phyloP scores from a whole-genome alignment of 2,329 filamentous ascomycete species.

The Hypoxylon sp. region DNA sequence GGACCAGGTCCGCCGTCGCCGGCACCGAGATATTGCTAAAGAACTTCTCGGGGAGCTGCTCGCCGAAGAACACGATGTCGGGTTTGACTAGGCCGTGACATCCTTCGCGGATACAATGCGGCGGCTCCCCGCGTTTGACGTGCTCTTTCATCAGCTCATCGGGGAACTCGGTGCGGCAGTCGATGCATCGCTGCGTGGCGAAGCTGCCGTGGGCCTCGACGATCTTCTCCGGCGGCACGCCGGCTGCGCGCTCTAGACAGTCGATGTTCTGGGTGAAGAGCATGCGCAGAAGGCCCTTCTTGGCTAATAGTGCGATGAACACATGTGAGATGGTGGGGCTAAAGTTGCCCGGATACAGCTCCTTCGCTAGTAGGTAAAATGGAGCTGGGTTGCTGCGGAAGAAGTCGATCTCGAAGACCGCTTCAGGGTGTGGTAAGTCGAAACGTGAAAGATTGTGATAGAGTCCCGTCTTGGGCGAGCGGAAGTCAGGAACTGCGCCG shows the following conservation, averaged over 20 bases:
- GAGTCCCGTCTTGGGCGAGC: constrained; percentile 91
- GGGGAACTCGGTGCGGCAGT: constrained; percentile 82
- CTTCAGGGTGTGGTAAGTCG: constrained; percentile 89
- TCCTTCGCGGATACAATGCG: constrained; percentile 71
- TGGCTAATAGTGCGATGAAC: constrained; percentile 86
- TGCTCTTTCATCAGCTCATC: constrained; percentile 80
- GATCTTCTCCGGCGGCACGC: constrained; percentile 84
- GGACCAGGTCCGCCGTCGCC: constrained; percentile 78
- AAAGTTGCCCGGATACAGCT: constrained; percentile 92
- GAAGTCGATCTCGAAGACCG: constrained; percentile 93
- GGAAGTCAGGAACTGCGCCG: constrained; percentile 87
- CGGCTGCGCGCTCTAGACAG: constrained; percentile 89
- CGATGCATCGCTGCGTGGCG: constrained; percentile 90
- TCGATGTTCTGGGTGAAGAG: constrained; percentile 99
- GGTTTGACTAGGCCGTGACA: constrained; percentile 91
- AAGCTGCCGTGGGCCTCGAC: constrained; percentile 97
- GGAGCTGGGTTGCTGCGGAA: constrained; percentile 88
- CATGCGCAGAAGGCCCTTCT: constrained; percentile 84
- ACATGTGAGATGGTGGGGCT: constrained; percentile 90
- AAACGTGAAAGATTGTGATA: constrained; percentile 92
- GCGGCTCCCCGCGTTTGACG: constrained; percentile 77
- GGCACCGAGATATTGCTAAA: constrained; percentile 70
- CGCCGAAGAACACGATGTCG: constrained; percentile 95
- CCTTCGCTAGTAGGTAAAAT: constrained; percentile 92
- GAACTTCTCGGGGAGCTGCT: constrained; percentile 72